Percentiles rank a stretch among this genome's conserved stretches.
Conservation (phyloP, 1,284 basidiomycete genomes). For the Gymnopus androsaceus region DNA sequence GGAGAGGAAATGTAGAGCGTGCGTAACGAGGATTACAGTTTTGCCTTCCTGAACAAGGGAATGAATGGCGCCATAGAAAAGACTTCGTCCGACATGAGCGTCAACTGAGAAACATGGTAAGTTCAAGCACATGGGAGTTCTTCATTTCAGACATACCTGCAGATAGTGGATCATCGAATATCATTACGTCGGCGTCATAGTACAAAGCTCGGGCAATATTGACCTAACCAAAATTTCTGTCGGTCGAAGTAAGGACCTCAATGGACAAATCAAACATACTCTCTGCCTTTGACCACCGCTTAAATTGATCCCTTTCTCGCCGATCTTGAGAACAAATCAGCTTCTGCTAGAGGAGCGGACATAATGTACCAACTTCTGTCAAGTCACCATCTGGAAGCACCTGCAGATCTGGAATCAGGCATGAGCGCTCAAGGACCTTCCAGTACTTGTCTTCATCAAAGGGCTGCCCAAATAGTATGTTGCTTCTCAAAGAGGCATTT, state of each 20-base stretch:
- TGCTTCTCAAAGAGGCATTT: slow-evolving; percentile 72
- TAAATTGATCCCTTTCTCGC: slow-evolving; percentile 65
- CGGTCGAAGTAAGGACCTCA: too few species aligned
- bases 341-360: slow-evolving; percentile 8
- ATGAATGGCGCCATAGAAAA: slow-evolving; percentile 70
- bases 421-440: slow-evolving; percentile 62
- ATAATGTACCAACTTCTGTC: slow-evolving; percentile 58
- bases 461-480: slow-evolving; percentile 67
- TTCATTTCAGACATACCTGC: slow-evolving; percentile 44
- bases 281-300: slow-evolving; percentile 61
- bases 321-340: slow-evolving; percentile 45
- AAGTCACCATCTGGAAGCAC: slow-evolving; percentile 75
- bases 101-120: slow-evolving; percentile 44
- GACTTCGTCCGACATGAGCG: slow-evolving; percentile 68
- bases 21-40: slow-evolving; percentile 72
- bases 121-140: background rate
- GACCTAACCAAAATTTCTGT: too few species aligned
- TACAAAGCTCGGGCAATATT: slow-evolving; percentile 78
- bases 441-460: slow-evolving; percentile 73
- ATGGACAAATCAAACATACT: slow-evolving; percentile 32
- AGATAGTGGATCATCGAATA: slow-evolving; percentile 77
- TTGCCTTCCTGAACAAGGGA: slow-evolving; percentile 59
- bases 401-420: slow-evolving; percentile 68
- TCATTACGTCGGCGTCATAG: slow-evolving; percentile 67
- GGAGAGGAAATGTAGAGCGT: slow-evolving; percentile 73